Percentiles rank a stretch among this genome's conserved stretches.
phyloP scores from a whole-genome alignment of 306 rosid genomes.

The Delonix regia region DNA sequence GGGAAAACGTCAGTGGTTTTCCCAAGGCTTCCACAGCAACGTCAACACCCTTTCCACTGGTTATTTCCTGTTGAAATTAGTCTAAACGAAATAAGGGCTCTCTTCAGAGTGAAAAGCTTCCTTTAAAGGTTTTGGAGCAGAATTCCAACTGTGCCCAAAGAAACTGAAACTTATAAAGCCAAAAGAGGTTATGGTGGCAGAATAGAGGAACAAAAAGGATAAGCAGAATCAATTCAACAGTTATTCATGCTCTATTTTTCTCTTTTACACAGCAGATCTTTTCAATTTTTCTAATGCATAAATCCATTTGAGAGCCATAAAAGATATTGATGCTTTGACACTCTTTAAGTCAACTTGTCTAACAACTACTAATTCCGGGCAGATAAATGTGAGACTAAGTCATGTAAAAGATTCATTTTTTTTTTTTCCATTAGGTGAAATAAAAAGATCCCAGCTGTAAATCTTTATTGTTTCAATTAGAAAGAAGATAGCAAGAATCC shows the following conservation, averaged over 20 bases:
- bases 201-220: background rate
- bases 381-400: background rate
- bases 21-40: conserved; percentile 97
- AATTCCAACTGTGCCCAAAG: background rate
- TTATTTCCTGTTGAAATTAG: conserved; percentile 72
- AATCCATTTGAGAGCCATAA: background rate
- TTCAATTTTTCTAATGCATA: conserved; percentile 7
- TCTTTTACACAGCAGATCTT: background rate
- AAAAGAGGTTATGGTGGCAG: background rate
- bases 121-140: background rate
- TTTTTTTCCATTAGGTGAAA: background rate
- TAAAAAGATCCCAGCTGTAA: background rate
- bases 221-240: background rate
- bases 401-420: background rate
- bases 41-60: conserved; percentile 92
- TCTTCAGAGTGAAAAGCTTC: background rate
- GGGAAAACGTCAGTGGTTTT: conserved; percentile 80
- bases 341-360: background rate
- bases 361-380: background rate
- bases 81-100: conserved; percentile 16
- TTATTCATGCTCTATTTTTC: background rate
- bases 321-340: conserved; percentile 2
- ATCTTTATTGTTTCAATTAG: background rate
- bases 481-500: conserved; percentile 4
- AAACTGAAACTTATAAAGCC: background rate